phyloP scores from a whole-genome alignment of 805 yeast genomes.

The Kazachstania viticola region DNA sequence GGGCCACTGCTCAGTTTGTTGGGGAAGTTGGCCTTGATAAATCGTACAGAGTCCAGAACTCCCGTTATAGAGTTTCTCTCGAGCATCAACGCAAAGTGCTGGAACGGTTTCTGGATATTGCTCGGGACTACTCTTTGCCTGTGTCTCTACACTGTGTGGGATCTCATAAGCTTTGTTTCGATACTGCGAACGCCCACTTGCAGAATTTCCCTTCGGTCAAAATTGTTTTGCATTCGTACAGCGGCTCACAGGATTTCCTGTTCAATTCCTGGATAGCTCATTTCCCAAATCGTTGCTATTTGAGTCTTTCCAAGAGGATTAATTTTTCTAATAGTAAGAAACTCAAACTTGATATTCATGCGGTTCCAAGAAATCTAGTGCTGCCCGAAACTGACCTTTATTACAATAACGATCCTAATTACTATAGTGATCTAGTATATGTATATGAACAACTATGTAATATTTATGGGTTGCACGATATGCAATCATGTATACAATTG shows the following conservation, averaged over 20 bases:
- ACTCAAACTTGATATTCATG: neutral
- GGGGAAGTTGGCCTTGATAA: slow-evolving; percentile 94
- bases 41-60: slow-evolving; percentile 50
- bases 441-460: slow-evolving; percentile 6
- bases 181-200: too few species aligned
- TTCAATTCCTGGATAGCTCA: slow-evolving; percentile 30
- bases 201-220: too few species aligned
- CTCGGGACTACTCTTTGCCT: slow-evolving; percentile 36
- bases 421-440: neutral
- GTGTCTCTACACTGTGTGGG: slow-evolving; percentile 81
- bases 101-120: slow-evolving; percentile 39
- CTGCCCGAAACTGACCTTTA: slow-evolving; percentile 46
- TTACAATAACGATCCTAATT: slow-evolving; percentile 4
- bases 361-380: slow-evolving; percentile 27
- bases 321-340: slow-evolving; percentile 9
- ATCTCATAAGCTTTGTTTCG: too few species aligned
- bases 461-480: slow-evolving; percentile 1
- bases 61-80: neutral
- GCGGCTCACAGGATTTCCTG: slow-evolving; percentile 70
- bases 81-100: slow-evolving; percentile 54
- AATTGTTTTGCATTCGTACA: slow-evolving; percentile 71
- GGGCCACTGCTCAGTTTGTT: slow-evolving; percentile 34
- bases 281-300: slow-evolving; percentile 19
- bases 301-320: slow-evolving; percentile 21
- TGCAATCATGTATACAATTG: slow-evolving; percentile 4